Evolutionary conservation across 805 yeast genomes (phyloP).

Genomic region (Yamadazyma sp.): DNA sequence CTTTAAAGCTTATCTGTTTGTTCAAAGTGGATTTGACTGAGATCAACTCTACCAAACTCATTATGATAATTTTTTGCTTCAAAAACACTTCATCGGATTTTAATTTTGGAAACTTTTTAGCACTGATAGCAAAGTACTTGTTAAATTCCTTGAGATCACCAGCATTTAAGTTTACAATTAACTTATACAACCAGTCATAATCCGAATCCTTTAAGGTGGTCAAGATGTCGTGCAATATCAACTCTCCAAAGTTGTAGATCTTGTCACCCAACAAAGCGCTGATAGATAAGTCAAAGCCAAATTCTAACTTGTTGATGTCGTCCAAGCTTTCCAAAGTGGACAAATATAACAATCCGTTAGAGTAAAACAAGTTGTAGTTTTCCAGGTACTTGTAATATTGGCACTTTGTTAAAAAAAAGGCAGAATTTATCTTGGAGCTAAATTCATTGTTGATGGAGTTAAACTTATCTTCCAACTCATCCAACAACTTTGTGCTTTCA

Average conservation of each 20-base stretch:
- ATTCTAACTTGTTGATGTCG: slow-evolving; percentile 43
- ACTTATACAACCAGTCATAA: slow-evolving; percentile 68
- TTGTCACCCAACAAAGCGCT: slow-evolving; percentile 89
- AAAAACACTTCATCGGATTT: slow-evolving; percentile 61
- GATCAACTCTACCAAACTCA: slow-evolving; percentile 86
- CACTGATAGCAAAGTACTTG: slow-evolving; percentile 40
- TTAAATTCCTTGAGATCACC: slow-evolving; percentile 77
- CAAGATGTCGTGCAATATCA: slow-evolving; percentile 85
- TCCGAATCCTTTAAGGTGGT: slow-evolving; percentile 42
- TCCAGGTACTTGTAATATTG: slow-evolving; percentile 70
- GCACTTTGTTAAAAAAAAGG: slow-evolving; percentile 78
- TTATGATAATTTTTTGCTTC: slow-evolving; percentile 86
- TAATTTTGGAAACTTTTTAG: slow-evolving; percentile 51
- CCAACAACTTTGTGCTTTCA: slow-evolving; percentile 68
- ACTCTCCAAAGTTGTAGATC: slow-evolving; percentile 94
- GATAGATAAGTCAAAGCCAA: slow-evolving; percentile 68
- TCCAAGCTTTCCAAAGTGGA: slow-evolving; percentile 46
- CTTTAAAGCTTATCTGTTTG: slow-evolving; percentile 69
- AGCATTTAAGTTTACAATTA: slow-evolving; percentile 68
- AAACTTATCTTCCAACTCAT: slow-evolving; percentile 49
- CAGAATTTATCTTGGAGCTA: slow-evolving; percentile 66
- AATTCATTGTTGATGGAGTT: slow-evolving; percentile 29
- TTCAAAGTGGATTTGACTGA: slow-evolving; percentile 73
- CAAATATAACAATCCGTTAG: slow-evolving; percentile 75
- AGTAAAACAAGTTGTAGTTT: slow-evolving; percentile 80